Base-by-base conservation (phyloP, 2,329 filamentous ascomycete genomes). In the Chaetomium sp. region DNA sequence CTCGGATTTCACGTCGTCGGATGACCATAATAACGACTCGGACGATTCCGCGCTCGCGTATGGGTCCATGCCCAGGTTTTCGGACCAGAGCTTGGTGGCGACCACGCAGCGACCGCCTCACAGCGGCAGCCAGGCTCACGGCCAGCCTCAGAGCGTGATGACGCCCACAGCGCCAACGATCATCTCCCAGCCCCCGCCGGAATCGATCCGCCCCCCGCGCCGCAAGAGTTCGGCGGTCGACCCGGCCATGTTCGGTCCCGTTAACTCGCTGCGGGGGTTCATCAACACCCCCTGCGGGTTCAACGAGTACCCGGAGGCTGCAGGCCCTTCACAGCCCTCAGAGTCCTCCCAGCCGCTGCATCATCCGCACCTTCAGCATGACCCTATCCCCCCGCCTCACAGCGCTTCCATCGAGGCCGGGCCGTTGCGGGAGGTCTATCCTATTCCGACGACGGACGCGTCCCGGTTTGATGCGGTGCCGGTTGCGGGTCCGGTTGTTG, bases 381-480 rank as follows among this genome's bases (percentile, higher is more conserved):
- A 67, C 9, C 67, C 70, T 9, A 64, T 69, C 19, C 66, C 66
- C 1, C 69, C 67, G 35, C 65, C 65, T 66, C 70, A 68, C 69
- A 70, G 68, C 32, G 66, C 68, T 9, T 70, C 69, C 19, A 67
- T 68, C 44, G 69, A 72, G 52, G 67, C 61, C 38, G 68, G 59
- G 34, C 69, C 76, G 8, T 72, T 89, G 71, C 84, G 86, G 64
- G 77, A 81, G 35, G 80, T 89, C 37, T 85, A 85, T 62, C 82
- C 88, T 6, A 72, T 86, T 36, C 80, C 85, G 4, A 85, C 85
- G 1, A 79, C 79, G 3, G 88, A 91, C 60, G 82, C 84, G 6
- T 75, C 72, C 19, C 76, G 72, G 33, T 86, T 86, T 62, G 85
- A 89, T 60, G 80, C 77, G 49, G 72, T 70, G 33, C 75, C 76